Evolutionary conservation across 495 filamentous ascomycete genomes (phyloP), one percentile per base, ranked within the genome.

Genomic region (Podospora pseudopauciseta): DNA sequence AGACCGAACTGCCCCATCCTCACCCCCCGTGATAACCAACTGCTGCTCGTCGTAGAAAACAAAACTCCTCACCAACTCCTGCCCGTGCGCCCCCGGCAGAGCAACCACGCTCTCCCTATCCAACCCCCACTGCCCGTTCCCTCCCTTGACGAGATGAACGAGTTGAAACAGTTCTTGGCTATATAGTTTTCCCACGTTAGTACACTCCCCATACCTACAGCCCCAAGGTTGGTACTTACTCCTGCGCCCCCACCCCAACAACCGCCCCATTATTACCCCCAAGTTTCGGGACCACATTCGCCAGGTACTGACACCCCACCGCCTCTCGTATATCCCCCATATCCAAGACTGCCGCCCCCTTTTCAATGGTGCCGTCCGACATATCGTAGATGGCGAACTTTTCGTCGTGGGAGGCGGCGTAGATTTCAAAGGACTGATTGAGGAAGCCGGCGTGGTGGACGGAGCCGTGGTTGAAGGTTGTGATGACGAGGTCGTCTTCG

Each of bases 391-490:
- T 83, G 6, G 91, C 90, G 57, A 97, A 87, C 61, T 83, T 85
- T 75, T 96, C 91, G 75, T 96, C 92, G 74, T 93, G 90, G 67
- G 90, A 93, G 3, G 94, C 77, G 18, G 89, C 91, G 73, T 85
- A 94, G 70, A 94, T 85, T 65, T 89, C 86, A 7, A 82, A 84
- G 5, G 6, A 5, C 30, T 86, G 80, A 65, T 82, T 85, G 5
- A 97, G 80, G 76, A 97, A 97, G 18, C 89, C 92, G 20, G 92
- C 89, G 68, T 89, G 91, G 77, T 96, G 92, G 49, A 99, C 87
- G 2, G 93, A 94, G 65, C 85, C 88, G 76, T 95, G 92, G 80
- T 99, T 97, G 78, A 96, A 89, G 15, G 95, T 90, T 74, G 93
- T 91, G 49, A 90, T 80, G 6, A 97, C 80, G 0, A 93, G 91